A percentile compares a stretch with the other conserved stretches of the same genome.
Evolutionary conservation across 306 rosid genomes (phyloP).

Genomic region (Mimosa pudica): DNA sequence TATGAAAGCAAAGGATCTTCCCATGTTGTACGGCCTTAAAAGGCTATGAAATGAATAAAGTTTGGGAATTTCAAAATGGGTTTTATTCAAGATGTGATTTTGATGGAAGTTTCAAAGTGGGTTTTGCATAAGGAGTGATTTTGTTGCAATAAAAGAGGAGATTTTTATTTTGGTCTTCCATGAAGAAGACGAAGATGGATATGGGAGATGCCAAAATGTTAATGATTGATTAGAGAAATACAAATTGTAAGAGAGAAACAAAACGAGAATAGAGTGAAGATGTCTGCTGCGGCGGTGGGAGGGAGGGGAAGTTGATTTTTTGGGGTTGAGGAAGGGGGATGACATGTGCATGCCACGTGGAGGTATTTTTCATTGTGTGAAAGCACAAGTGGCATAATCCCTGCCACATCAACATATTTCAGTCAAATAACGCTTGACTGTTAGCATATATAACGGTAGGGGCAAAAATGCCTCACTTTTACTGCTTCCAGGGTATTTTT

Average conservation of each 20-base stretch:
- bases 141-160: not conserved
- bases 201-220: not conserved
- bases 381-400: no score
- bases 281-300: no score
- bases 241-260: not conserved
- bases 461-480: no score
- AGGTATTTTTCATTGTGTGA: no score
- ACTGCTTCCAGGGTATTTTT: no score
- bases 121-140: not conserved
- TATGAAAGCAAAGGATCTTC: constrained; percentile 89
- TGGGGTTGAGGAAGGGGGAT: no score
- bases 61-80: not conserved
- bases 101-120: not conserved
- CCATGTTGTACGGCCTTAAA: constrained; percentile 14
- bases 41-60: constrained; percentile 18
- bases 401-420: no score
- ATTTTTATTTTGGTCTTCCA: not conserved
- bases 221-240: not conserved
- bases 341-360: no score
- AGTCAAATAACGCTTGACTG: no score
- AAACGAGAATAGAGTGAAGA: not conserved
- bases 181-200: not conserved
- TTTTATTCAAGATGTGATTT: not conserved
- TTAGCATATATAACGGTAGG: no score
- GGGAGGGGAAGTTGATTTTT: no score